Percentiles rank a stretch among this genome's conserved stretches.
These are phyloP conservation scores for Hirsutella thompsonii DNA, from an alignment of 2,329 filamentous ascomycete genomes.

Conservation along the genomic window DNA sequence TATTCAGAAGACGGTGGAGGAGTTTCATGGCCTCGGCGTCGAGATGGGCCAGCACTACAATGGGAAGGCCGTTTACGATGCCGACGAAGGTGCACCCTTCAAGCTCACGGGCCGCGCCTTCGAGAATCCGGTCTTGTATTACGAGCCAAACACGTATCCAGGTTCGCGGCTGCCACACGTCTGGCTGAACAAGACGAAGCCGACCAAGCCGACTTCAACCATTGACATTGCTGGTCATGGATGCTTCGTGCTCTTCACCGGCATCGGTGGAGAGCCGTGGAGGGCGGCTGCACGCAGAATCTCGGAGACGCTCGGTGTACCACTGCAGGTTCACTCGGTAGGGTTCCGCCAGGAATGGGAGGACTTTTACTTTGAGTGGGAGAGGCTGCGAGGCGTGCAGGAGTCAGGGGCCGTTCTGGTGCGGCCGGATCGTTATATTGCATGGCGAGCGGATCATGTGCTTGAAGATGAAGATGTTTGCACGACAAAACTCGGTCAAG, in stretches of 20 bases:
- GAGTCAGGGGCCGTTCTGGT: slow-evolving; percentile 46
- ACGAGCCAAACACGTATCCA: slow-evolving; percentile 40
- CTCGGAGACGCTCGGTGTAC: slow-evolving; percentile 24
- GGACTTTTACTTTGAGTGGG: slow-evolving; percentile 51
- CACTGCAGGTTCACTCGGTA: slow-evolving; percentile 36
- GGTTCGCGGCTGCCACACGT: slow-evolving; percentile 48
- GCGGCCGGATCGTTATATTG: slow-evolving; percentile 45
- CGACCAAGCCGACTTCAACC: slow-evolving; percentile 35
- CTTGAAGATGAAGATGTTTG: neutral
- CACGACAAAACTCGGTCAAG: neutral
- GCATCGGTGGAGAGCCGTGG: slow-evolving; percentile 44
- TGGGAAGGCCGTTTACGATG: slow-evolving; percentile 28
- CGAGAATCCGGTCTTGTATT: slow-evolving; percentile 26
- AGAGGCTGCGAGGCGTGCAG: slow-evolving; percentile 33
- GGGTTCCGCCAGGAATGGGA: slow-evolving; percentile 47
- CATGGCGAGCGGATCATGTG: slow-evolving; percentile 26
- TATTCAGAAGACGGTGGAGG: slow-evolving; percentile 28
- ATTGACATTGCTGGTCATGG: slow-evolving; percentile 47
- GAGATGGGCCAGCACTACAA: slow-evolving; percentile 47
- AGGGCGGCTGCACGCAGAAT: slow-evolving; percentile 31
- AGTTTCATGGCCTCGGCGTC: slow-evolving; percentile 42
- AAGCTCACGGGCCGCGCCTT: slow-evolving; percentile 6
- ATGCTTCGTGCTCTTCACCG: slow-evolving; percentile 34
- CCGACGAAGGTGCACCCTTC: slow-evolving; percentile 21
- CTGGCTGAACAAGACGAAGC: slow-evolving; percentile 41